phyloP scores from a whole-genome alignment of 2,329 filamentous ascomycete genomes.

The Aureobasidium sp. region DNA sequence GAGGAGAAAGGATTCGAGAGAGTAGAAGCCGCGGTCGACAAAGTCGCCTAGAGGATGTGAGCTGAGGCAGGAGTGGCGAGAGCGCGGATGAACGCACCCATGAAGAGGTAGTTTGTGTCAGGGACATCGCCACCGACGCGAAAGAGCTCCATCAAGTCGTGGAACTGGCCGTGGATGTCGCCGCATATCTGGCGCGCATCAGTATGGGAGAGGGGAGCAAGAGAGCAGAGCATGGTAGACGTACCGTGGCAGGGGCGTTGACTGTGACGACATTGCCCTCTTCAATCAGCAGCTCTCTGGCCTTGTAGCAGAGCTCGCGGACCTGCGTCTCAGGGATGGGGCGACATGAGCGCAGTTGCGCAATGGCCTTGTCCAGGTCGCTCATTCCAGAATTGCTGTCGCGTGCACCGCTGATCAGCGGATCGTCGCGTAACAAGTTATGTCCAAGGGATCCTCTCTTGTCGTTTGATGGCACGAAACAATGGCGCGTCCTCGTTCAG shows the following conservation, averaged over 20 bases:
- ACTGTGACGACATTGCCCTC: constrained; percentile 97
- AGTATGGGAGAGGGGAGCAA: not conserved
- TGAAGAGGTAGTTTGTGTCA: constrained; percentile 94
- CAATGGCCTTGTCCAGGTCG: constrained; percentile 93
- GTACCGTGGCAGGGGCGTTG: constrained; percentile 81
- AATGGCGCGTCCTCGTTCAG: not conserved
- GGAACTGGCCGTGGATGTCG: constrained; percentile 94
- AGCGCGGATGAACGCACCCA: constrained; percentile 54
- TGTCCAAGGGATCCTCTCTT: not conserved
- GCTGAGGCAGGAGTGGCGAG: not conserved
- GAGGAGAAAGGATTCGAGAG: constrained; percentile 90
- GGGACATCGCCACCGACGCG: constrained; percentile 87
- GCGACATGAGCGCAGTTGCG: constrained; percentile 88
- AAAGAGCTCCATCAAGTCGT: constrained; percentile 95
- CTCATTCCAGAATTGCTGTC: constrained; percentile 52
- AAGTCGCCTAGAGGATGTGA: constrained; percentile 63
- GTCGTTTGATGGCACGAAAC: not conserved
- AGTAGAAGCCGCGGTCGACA: constrained; percentile 97
- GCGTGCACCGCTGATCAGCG: not conserved
- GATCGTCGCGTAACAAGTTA: not conserved
- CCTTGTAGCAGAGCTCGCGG: constrained; percentile 94
- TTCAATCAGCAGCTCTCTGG: constrained; percentile 89
- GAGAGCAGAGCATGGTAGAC: constrained; percentile 23
- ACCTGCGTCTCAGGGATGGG: constrained; percentile 95
- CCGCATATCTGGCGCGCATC: constrained; percentile 66